These are phyloP conservation scores for Kalanchoe fedtschenkoi DNA, from an alignment of 164 flowering plant species.

Conservation along the genomic window DNA sequence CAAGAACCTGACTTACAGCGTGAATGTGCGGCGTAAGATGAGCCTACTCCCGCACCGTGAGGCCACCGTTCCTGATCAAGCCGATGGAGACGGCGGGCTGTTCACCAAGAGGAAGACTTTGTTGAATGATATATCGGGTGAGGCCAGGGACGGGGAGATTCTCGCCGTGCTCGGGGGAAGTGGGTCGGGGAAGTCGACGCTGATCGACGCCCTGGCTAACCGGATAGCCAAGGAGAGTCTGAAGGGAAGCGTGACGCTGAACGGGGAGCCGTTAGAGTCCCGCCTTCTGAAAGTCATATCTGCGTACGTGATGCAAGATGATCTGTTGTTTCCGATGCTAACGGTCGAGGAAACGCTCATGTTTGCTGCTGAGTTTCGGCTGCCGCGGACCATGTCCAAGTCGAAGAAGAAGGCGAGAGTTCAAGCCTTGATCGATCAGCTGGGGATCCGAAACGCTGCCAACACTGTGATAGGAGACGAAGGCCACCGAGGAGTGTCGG, in stretches of 20 bases:
- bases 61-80: neutral
- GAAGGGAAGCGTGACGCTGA: constrained; percentile 26
- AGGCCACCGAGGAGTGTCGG: constrained; percentile 46
- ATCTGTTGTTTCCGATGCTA: constrained; percentile 39
- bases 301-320: constrained; percentile 53
- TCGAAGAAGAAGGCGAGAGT: constrained; percentile 36
- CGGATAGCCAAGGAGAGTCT: constrained; percentile 37
- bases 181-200: constrained; percentile 49
- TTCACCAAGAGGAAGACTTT: constrained; percentile 10
- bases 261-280: constrained; percentile 38
- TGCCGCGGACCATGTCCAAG: constrained; percentile 27
- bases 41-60: neutral
- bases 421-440: constrained; percentile 34
- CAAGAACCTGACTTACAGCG: constrained; percentile 7
- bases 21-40: neutral
- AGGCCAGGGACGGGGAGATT: constrained; percentile 42
- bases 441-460: constrained; percentile 37
- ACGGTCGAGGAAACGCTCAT: constrained; percentile 46
- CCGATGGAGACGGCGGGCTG: neutral
- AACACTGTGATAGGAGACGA: constrained; percentile 47
- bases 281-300: constrained; percentile 31
- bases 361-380: constrained; percentile 41
- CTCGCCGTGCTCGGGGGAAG: constrained; percentile 42
- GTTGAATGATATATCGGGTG: constrained; percentile 38
- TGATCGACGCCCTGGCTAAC: constrained; percentile 42